These are phyloP conservation scores for Mortierella sp. DNA, from an alignment of 371 early-diverging fungal species.

Conservation along the genomic window DNA sequence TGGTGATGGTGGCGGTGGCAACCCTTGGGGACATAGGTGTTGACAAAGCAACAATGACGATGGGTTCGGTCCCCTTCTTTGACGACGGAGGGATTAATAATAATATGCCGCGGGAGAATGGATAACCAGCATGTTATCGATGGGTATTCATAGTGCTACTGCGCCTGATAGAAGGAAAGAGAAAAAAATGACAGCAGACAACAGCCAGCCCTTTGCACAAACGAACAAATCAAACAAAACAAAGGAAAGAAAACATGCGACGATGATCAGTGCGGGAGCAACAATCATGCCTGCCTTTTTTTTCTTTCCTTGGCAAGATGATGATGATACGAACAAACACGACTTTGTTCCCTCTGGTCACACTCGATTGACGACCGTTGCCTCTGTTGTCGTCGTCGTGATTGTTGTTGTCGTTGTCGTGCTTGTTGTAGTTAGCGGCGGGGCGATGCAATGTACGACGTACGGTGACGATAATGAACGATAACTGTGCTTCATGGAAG, in stretches of 20 bases:
- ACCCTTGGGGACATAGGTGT: background rate
- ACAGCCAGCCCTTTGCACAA: background rate
- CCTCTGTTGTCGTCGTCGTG: background rate
- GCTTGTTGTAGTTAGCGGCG: background rate
- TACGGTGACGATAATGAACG: background rate
- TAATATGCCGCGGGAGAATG: background rate
- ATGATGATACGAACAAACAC: background rate
- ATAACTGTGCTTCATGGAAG: background rate
- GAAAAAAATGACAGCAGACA: background rate
- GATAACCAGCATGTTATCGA: background rate
- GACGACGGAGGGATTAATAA: background rate
- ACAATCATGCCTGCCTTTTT: background rate
- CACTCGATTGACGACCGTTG: background rate
- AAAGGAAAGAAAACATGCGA: background rate
- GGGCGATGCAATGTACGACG: background rate
- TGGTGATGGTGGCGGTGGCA: background rate
- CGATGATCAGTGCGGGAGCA: background rate
- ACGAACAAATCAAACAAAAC: background rate
- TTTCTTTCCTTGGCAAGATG: background rate
- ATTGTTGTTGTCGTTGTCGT: background rate
- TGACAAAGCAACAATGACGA: background rate
- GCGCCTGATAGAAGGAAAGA: background rate
- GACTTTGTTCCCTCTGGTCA: background rate
- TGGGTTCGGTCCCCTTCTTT: too few relatives aligned
- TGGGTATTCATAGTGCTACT: background rate